Evolutionary conservation across 2,329 filamentous ascomycete species (phyloP), one percentile per base, ranked within the genome.

Genomic region (Trichophyton mentagrophytes): DNA sequence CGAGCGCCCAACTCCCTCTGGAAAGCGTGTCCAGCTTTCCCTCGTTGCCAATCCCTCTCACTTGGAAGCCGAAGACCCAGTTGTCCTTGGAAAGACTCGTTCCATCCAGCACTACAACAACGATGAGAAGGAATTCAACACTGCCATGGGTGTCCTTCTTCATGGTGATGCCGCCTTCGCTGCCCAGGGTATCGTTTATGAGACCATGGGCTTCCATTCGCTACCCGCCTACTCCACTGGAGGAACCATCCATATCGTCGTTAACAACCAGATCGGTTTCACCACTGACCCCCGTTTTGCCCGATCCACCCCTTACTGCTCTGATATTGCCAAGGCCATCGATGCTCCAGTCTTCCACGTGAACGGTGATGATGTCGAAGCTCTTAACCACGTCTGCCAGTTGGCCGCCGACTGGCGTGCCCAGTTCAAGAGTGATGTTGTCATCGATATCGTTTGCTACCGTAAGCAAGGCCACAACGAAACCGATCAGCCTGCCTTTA

Each of bases 221-320:
- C 85, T 99, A 42, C 93, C 93, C 33, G 89, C 88, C 67, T 99
- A 96, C 79, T 96, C 95, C 57, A 97, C 93, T 60, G 93, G 93
- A 69, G 93, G 93, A 72, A 99, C 93, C 62, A 89, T 99, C 69
- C 93, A 99, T 77, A 82, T 99, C 66, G 86, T 99, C 62, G 92
- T 97, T 68, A 99, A 99, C 85, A 99, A 99, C 83, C 93, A 99
- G 82, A 99, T 99, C 74, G 93, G 93, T 76, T 99, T 99, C 82
- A 99, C 93, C 60, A 99, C 93, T 22, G 93, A 99, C 72, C 93
- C 93, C 67, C 90, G 93, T 71, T 99, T 96, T 76, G 87, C 93
- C 68, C 90, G 93, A 69, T 99, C 93, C 20, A 99, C 93, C 57
- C 89, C 93, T 51, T 99, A 99, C 84, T 99, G 93, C 79, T 97